Evolutionary conservation across 148 eudicot species (phyloP).

Genomic region (Chenopodium quinoa): DNA sequence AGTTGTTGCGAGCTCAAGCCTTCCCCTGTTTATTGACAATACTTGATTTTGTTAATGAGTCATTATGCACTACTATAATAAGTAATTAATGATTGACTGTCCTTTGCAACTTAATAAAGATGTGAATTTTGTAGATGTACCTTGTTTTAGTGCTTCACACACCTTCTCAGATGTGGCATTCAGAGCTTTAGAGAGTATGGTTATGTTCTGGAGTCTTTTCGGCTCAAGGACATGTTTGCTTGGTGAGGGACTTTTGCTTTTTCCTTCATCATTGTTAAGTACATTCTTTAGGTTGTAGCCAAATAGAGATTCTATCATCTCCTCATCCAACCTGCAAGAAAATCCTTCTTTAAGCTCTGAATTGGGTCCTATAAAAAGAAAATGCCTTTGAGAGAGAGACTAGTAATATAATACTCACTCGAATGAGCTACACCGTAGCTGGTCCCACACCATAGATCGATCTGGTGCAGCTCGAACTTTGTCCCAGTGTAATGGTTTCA

Average conservation of each 20-base stretch:
- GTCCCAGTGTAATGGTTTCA: conserved; percentile 99
- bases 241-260: conserved; percentile 80
- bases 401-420: conserved; percentile 53
- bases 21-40: conserved; percentile 45
- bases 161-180: conserved; percentile 80
- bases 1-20: conserved; percentile 83
- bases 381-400: conserved; percentile 2
- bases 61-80: background rate
- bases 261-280: conserved; percentile 63
- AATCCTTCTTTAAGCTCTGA: background rate
- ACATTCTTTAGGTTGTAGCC: conserved; percentile 75
- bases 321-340: conserved; percentile 78
- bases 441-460: conserved; percentile 95
- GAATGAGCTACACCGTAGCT: conserved; percentile 81
- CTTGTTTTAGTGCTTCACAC: conserved; percentile 68
- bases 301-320: conserved; percentile 88
- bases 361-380: background rate
- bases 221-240: conserved; percentile 91
- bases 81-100: background rate
- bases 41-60: conserved; percentile 1
- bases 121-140: conserved; percentile 30
- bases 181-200: conserved; percentile 86
- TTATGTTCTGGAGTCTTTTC: conserved; percentile 90
- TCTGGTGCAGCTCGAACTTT: conserved; percentile 91
- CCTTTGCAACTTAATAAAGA: background rate